Base-by-base conservation (phyloP, 176 grass and related monocot genomes). In the Oryza glumipatula region DNA sequence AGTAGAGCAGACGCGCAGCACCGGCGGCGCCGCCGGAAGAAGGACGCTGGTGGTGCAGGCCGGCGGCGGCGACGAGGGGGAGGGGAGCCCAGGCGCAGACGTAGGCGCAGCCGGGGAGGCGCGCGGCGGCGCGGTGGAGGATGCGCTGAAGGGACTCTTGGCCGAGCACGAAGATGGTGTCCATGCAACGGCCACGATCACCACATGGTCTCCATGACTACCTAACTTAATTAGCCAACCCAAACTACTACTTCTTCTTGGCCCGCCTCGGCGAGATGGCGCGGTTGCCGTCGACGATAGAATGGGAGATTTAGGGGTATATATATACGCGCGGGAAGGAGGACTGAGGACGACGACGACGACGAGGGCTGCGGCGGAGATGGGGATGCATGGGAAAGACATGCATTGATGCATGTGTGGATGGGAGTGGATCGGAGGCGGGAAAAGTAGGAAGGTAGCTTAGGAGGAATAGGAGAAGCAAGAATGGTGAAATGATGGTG, bases 31-130 rank as follows among this genome's bases (percentile, higher is more conserved):
- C 58, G 58, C 6, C 21, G 19, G 19, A 22, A 22, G 58, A 9
- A 63, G 58, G n/a, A 22, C 1, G 30, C 30, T 32, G 30, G 30
- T 38, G 5, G 1, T 21, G 52, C 52, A 58, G 1, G 5, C 52
- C 17, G 17, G 17, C 16, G 2, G 41, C 68, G 28, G 32, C 35
- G n/a, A 44, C 0, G 69, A 51, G 0, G 63, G 80, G 69, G 61
- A 51, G 0, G 63, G 80, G 69, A 0, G 76, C 89, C 89, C 89
- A 90, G 80, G 46, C 75, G 80, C 80, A 90, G 89, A 90, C 26
- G 76, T 90, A 87, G 0, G 76, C 84, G 80, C 84, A 87, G 41
- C 84, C 89, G 80, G 84, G 84, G 89, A 90, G 2, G 75, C 76
- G 61, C 43, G 85, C 44, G 41, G 89, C 89, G 44, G 85, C 89